Percentiles rank a stretch among this genome's conserved stretches.
Conservation (phyloP, 2,329 filamentous ascomycete species). For the Aureobasidium pullulans region DNA sequence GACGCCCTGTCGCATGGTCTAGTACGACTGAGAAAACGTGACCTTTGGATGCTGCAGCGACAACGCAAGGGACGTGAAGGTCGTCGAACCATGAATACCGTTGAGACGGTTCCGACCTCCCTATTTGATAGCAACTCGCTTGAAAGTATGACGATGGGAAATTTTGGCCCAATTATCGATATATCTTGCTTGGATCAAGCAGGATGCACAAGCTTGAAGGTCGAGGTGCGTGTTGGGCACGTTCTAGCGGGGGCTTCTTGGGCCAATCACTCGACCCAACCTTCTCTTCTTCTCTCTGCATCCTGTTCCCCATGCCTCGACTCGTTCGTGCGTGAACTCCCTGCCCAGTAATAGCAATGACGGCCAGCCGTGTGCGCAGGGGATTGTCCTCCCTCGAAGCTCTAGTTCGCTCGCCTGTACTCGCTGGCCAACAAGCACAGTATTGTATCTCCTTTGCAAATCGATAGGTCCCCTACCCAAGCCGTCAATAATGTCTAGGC, state of each 20-base stretch:
- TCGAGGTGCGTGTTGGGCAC: constrained; percentile 13
- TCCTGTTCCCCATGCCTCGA: constrained; percentile 5
- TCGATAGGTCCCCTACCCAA: not conserved
- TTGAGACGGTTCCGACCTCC: not conserved
- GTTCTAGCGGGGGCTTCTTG: constrained; percentile 7
- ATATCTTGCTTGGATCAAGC: constrained; percentile 6
- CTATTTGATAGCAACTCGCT: constrained; percentile 3
- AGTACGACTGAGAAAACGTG: constrained; percentile 9
- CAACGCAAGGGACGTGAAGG: constrained; percentile 7
- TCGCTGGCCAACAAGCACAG: not conserved
- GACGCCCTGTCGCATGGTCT: constrained; percentile 11
- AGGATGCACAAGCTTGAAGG: constrained; percentile 10
- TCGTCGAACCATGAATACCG: not conserved
- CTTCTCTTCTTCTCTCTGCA: constrained; percentile 8
- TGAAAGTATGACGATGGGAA: not conserved
- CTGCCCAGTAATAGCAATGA: constrained; percentile 1
- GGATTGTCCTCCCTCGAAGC: not conserved
- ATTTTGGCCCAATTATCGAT: constrained; percentile 5
- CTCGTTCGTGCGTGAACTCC: not conserved
- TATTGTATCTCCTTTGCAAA: constrained; percentile 1
- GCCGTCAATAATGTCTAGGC: constrained; percentile 12
- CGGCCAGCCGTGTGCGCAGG: not conserved
- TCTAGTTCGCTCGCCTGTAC: constrained; percentile 6
- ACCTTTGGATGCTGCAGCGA: constrained; percentile 3
- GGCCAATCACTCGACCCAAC: constrained; percentile 9